phyloP scores from a whole-genome alignment of 1,139 yeast genomes.

The Magnusiomyces paraingens region DNA sequence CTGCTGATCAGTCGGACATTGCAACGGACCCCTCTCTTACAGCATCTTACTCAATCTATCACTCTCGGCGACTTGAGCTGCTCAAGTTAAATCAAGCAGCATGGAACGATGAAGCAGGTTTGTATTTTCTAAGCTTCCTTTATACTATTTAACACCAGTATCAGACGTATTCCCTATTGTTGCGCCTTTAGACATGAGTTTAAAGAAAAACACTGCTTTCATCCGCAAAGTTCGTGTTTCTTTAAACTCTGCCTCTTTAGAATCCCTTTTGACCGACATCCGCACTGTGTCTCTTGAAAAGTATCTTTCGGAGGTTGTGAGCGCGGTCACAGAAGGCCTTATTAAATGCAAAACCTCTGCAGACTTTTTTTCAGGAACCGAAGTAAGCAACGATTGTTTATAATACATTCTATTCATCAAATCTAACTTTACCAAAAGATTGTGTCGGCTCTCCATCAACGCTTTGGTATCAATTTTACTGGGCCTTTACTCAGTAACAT shows the following conservation, averaged over 20 bases:
- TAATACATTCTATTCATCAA: neutral
- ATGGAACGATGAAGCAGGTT: constrained; percentile 46
- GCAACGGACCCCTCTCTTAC: no score
- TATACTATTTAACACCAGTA: neutral
- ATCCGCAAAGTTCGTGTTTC: constrained; percentile 62
- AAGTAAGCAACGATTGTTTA: constrained; percentile 23
- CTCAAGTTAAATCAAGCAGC: constrained; percentile 42
- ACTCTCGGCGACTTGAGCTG: constrained; percentile 33
- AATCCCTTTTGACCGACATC: constrained; percentile 54
- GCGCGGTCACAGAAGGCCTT: constrained; percentile 60
- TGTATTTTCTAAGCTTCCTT: constrained; percentile 7
- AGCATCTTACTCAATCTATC: no score
- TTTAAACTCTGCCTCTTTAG: constrained; percentile 45
- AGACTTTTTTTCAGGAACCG: constrained; percentile 60
- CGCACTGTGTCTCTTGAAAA: constrained; percentile 60
- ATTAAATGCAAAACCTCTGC: constrained; percentile 47
- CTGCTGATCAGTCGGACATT: no score
- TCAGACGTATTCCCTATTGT: constrained; percentile 27
- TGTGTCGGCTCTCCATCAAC: constrained; percentile 67
- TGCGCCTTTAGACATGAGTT: constrained; percentile 57
- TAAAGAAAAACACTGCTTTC: constrained; percentile 80
- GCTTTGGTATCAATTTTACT: constrained; percentile 54
- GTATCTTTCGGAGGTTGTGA: constrained; percentile 65
- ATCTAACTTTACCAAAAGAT: constrained; percentile 29
- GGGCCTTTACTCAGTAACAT: constrained; percentile 45